A percentile compares a stretch with the other conserved stretches of the same genome.
phyloP scores from a whole-genome alignment of 2,329 filamentous ascomycete genomes.

The Tolypocladium album region DNA sequence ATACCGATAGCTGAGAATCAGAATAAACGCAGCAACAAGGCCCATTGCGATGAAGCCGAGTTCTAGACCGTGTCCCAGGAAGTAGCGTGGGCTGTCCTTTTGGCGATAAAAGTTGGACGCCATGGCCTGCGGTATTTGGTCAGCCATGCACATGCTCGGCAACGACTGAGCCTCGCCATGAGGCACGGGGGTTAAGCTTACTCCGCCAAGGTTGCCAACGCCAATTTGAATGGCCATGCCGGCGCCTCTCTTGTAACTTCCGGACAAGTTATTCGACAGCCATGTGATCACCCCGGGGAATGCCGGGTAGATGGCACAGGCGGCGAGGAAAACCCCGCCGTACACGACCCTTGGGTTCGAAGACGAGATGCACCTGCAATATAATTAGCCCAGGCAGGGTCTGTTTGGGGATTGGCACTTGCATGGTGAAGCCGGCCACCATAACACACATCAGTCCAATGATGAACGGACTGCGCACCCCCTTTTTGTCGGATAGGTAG shows the following conservation, averaged over 20 bases:
- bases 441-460: slow-evolving; percentile 41
- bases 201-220: slow-evolving; percentile 45
- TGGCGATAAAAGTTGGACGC: slow-evolving; percentile 61
- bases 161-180: not conserved
- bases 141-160: not conserved
- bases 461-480: slow-evolving; percentile 45
- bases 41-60: slow-evolving; percentile 36
- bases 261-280: slow-evolving; percentile 68
- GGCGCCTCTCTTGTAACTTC: slow-evolving; percentile 50
- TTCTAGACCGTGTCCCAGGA: slow-evolving; percentile 38
- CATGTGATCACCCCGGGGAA: slow-evolving; percentile 72
- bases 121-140: slow-evolving; percentile 38
- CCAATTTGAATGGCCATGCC: slow-evolving; percentile 57
- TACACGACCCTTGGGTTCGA: slow-evolving; percentile 53
- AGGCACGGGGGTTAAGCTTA: slow-evolving; percentile 13
- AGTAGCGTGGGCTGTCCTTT: slow-evolving; percentile 35
- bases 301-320: slow-evolving; percentile 69
- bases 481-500: slow-evolving; percentile 42
- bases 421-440: slow-evolving; percentile 46
- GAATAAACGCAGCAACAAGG: slow-evolving; percentile 30
- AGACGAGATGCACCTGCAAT: slow-evolving; percentile 46
- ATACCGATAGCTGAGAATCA: slow-evolving; percentile 38
- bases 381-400: slow-evolving; percentile 2
- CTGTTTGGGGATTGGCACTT: slow-evolving; percentile 6
- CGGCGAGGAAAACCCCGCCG: slow-evolving; percentile 64